Evolutionary conservation across 495 filamentous ascomycete species (phyloP), one percentile per base, ranked within the genome.

Genomic region (Penicillium cosmopolitanum): DNA sequence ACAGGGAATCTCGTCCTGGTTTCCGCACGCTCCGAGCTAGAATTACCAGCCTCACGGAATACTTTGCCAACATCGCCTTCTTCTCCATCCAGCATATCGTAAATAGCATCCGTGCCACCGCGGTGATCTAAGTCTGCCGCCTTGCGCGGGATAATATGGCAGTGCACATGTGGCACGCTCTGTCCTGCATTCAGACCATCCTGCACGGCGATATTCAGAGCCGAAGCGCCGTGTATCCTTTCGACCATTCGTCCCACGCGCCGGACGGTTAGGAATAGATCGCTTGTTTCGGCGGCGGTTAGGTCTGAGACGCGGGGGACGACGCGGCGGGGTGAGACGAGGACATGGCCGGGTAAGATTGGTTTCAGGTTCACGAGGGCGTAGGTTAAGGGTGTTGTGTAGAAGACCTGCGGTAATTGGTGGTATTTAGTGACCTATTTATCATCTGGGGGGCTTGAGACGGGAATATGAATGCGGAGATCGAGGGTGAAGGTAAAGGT

Each of bases 321-420:
- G 16, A 82, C 73, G 33, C 83, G 82, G 4, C 73, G 77, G 11
- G 81, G 79, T 38, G 74, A 82, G 56, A 98, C 82, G 25, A 98
- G 89, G 55, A 98, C 88, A 76, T 98, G 95, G 48, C 95, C 95
- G 0, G 95, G 93, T 1, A 98, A 84, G 16, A 98, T 84, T 12
- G 95, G 95, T 73, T 96, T 97, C 66, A 97, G 84, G 80, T 97
- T 97, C 21, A 97, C 92, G 52, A 97, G 83, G 58, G 89, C 89
- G 80, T 90, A 95, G 70, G 87, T 87, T 66, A 87, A 81, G 12
- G 88, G 79, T 11, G 93, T 96, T 62, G 74, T 77, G 76, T 95
- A 82, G 83, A 98, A 98, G 79, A 96, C 89, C 89, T 85, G 46
- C 3, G 8, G 16, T 13, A 10, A 44, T 16, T 44, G 48, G 25